Percentiles rank a stretch among this genome's conserved stretches.
Evolutionary conservation across 2,329 filamentous ascomycete species (phyloP).

Genomic region (Penicillium sp.): DNA sequence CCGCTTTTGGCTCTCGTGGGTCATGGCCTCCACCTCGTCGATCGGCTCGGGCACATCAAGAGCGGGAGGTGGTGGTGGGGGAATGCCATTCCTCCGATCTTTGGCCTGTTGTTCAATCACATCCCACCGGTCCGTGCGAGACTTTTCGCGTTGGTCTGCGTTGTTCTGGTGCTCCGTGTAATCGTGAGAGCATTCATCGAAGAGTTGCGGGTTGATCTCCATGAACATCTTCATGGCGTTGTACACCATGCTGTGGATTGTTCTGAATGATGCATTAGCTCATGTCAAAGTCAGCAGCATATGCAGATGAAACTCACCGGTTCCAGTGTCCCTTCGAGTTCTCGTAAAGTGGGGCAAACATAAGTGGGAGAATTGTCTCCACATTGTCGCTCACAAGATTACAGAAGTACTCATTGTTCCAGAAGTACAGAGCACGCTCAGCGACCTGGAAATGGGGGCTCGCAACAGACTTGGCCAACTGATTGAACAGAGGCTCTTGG

Average conservation of each 20-base stretch:
- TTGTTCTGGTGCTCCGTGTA: constrained; percentile 96
- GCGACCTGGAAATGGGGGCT: constrained; percentile 99
- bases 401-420: constrained; percentile 99
- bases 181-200: constrained; percentile 97
- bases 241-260: constrained; percentile 99
- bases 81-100: constrained; percentile 56
- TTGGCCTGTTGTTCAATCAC: constrained; percentile 77
- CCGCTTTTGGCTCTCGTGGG: constrained; percentile 80
- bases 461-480: constrained; percentile 94
- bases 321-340: constrained; percentile 99
- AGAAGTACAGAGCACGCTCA: constrained; percentile 96
- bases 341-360: constrained; percentile 97
- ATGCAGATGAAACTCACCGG: constrained; percentile 58
- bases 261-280: constrained; percentile 57
- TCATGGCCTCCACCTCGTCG: constrained; percentile 75
- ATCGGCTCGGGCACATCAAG: constrained; percentile 45
- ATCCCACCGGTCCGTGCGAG: constrained; percentile 85
- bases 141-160: constrained; percentile 76
- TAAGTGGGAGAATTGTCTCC: constrained; percentile 95
- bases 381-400: constrained; percentile 99
- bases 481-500: constrained; percentile 94
- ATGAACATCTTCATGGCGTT: constrained; percentile 99
- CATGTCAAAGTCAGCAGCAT: background rate
- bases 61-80: constrained; percentile 40
- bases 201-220: constrained; percentile 98